Evolutionary conservation across 78 protist species (phyloP), one percentile per base, ranked within the genome.

Genomic region (Goniomonas avonlea): DNA sequence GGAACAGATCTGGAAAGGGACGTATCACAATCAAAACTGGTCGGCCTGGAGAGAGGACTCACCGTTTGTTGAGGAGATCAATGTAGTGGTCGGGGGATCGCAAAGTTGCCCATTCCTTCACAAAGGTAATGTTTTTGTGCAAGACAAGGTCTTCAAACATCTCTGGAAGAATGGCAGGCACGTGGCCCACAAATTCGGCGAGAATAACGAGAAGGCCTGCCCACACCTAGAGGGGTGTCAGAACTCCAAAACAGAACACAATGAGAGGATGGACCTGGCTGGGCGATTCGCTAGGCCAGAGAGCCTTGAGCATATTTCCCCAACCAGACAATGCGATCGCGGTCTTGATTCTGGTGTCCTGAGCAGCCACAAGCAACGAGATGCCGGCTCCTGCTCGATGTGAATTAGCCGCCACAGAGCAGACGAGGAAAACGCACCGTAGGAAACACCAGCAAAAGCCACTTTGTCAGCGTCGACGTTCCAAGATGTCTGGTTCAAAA

Each of bases 291-390:
- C n/a, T n/a, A n/a, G n/a, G n/a, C n/a, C 5, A 37, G 34, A 59
- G 25, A 3, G 71, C 35, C 7, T 77, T 70, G 5, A 23, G 29
- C 38, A 58, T 7, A 17, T 3, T 17, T 25, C 34, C 35, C 82
- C 82, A 77, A 8, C 82, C 82, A 27, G 63, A 41, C 70, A 77
- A 23, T 5, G 82, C 73, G 40, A 58, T 37, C 23, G 61, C 82
- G 41, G 60, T 17, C 65, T 55, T 77, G 39, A 77, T 55, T 2
- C 82, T 41, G 31, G 69, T 11, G 71, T 77, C 82, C 3, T 4
- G 3, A 21, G 39, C 82, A 3, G 60, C 56, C 23, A 9, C 71
- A 21, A 77, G 3, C 38, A 77, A 35, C 41, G 82, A 59, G 5
- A 77, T 55, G 32, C 82, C 82, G 59, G 71, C 82, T n/a, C n/a